These are phyloP conservation scores for Diplodia sapinea DNA, from an alignment of 2,329 filamentous ascomycete genomes.

Conservation along the genomic window DNA sequence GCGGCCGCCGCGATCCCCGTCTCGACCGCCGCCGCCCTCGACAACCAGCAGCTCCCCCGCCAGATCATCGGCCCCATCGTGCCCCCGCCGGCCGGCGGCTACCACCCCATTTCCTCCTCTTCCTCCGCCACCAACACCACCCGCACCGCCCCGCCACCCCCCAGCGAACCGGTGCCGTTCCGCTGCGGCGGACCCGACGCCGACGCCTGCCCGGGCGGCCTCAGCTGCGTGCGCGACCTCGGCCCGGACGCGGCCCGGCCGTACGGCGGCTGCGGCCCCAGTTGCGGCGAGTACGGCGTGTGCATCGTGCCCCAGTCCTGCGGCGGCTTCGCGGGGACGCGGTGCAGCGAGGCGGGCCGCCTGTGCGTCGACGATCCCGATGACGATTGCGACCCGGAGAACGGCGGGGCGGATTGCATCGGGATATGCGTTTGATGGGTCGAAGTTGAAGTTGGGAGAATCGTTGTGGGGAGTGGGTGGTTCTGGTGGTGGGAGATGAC, in stretches of 20 bases:
- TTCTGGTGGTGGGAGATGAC: no score
- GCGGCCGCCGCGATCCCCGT: not conserved
- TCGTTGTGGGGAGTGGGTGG: no score
- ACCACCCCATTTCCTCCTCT: not conserved
- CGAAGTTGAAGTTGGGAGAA: no score
- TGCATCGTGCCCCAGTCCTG: constrained; percentile 47
- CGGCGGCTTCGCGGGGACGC: constrained; percentile 49
- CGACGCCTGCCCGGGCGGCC: not conserved
- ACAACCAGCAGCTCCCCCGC: not conserved
- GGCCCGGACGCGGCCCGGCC: not conserved
- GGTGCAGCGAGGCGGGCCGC: constrained; percentile 42
- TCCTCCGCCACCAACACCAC: no score
- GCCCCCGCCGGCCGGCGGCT: no score
- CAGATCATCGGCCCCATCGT: not conserved
- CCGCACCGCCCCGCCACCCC: not conserved
- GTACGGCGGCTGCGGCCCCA: constrained; percentile 41
- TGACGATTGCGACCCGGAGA: constrained; percentile 50
- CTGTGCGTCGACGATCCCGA: constrained; percentile 52
- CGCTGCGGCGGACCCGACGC: not conserved
- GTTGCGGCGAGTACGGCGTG: constrained; percentile 43
- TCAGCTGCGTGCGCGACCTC: constrained; percentile 13
- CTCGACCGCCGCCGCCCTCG: not conserved
- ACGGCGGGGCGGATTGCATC: constrained; percentile 52
- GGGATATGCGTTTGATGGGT: constrained; percentile 48
- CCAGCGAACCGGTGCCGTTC: not conserved